Evolutionary conservation across 148 eudicot genomes (phyloP), one percentile per base, ranked within the genome.

Genomic region (Gaultheria prostrata): DNA sequence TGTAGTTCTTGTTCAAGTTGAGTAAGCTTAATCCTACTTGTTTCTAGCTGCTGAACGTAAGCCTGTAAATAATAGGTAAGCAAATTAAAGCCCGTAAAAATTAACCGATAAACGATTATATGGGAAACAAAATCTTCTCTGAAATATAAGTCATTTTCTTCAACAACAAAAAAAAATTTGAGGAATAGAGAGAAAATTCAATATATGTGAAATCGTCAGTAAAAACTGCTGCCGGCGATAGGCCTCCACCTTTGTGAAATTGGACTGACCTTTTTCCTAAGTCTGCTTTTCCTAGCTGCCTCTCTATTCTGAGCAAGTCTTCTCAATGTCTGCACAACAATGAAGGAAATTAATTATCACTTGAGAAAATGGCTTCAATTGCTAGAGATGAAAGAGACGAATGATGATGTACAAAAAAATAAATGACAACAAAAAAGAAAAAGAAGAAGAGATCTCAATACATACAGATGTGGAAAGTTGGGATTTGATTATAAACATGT

Each of bases 221-320:
- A n/a, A n/a, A n/a, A n/a, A n/a, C n/a, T n/a, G n/a, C n/a, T n/a
- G n/a, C n/a, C n/a, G n/a, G n/a, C n/a, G n/a, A n/a, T n/a, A n/a
- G n/a, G n/a, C n/a, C n/a, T n/a, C n/a, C n/a, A n/a, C n/a, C n/a
- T n/a, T n/a, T n/a, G n/a, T n/a, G n/a, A 45, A 21, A 8, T 17
- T 54, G 79, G 78, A 89, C 92, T 83, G 30, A 88, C 99, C 98
- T 95, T 97, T 90, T 97, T 97, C 85, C 99, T 92, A 80, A 97
- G 95, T 90, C 99, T 94, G 92, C 99, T 94, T 89, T 97, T 97
- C 88, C 98, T 93, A 43, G 99, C 99, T 88, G 99, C 99, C 82
- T 97, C 99, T 88, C 99, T 92, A 92, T 97, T 97, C 87, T 97
- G 99, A 85, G 99, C 99, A 83, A 97, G 98, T 86, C 99, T 95